Conservation (phyloP, 176 grass and related monocot genomes). For the Luzula sylvatica region DNA sequence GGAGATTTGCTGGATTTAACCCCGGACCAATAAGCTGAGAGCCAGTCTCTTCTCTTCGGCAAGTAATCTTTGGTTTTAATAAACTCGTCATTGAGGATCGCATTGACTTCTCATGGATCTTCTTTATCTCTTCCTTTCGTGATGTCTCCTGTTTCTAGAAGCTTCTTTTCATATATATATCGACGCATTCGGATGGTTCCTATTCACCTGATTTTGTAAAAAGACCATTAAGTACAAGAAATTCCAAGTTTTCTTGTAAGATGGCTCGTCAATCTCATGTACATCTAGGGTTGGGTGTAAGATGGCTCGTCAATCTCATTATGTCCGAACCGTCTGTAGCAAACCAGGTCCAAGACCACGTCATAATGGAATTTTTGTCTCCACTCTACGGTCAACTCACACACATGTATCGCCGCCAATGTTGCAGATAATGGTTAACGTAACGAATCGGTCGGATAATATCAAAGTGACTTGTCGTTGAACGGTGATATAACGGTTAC, state of each 20-base stretch:
- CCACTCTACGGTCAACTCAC: conserved; percentile 87
- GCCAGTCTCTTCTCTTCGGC: conserved; percentile 83
- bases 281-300: conserved; percentile 97
- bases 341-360: conserved; percentile 80
- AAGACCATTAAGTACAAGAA: no score
- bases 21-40: conserved; percentile 92
- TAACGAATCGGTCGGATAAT: no score
- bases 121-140: conserved; percentile 47
- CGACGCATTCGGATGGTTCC: conserved; percentile 67
- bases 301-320: conserved; percentile 99
- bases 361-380: conserved; percentile 89
- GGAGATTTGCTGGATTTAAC: conserved; percentile 95
- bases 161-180: conserved; percentile 79
- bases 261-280: no score
- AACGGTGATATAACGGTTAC: no score
- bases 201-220: conserved; percentile 51
- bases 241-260: not conserved
- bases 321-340: conserved; percentile 83
- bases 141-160: conserved; percentile 56
- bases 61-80: conserved; percentile 81
- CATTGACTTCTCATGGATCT: conserved; percentile 61
- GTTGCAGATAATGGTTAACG: no score
- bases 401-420: no score
- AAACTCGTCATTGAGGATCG: conserved; percentile 84
- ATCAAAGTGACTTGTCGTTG: no score